Percentiles rank a stretch among this genome's conserved stretches.
These are phyloP conservation scores for Aureoboletus auriporus DNA, from an alignment of 768 basidiomycete genomes.

Conservation along the genomic window DNA sequence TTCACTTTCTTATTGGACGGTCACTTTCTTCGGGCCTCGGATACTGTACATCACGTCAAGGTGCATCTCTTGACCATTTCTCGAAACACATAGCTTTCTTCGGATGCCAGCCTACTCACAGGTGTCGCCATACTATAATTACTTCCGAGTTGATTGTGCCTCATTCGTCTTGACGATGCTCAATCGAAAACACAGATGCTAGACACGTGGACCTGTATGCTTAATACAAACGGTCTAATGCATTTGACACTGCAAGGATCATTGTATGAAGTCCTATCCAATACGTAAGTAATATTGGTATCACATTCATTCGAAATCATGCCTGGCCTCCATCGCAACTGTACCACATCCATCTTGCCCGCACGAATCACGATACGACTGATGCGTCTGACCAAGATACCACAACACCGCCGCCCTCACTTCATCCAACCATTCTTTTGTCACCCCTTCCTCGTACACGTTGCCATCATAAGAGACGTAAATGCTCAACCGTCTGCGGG, in stretches of 20 bases:
- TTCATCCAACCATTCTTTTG: constrained; percentile 48
- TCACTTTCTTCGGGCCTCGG: background rate
- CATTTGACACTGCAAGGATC: no score
- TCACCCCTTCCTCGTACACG: constrained; percentile 38
- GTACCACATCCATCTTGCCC: no score
- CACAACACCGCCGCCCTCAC: constrained; percentile 31
- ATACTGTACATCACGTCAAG: background rate
- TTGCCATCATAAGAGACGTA: constrained; percentile 41
- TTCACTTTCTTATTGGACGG: background rate
- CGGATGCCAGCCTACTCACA: background rate
- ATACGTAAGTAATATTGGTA: no score
- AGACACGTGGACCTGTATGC: no score
- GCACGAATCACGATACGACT: background rate
- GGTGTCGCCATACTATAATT: background rate
- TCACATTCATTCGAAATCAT: no score
- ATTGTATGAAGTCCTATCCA: no score
- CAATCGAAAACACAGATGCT: background rate
- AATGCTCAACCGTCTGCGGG: constrained; percentile 31
- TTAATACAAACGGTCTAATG: no score
- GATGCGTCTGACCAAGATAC: constrained; percentile 25
- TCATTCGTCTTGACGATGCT: background rate
- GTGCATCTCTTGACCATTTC: background rate
- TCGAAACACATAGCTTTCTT: background rate
- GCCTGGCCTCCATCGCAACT: no score
- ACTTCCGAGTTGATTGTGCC: background rate